Percentiles rank a stretch among this genome's conserved stretches.
These are phyloP conservation scores for Globisporangium yorkense DNA, from an alignment of 352 stramenopile genomes.

Conservation along the genomic window DNA sequence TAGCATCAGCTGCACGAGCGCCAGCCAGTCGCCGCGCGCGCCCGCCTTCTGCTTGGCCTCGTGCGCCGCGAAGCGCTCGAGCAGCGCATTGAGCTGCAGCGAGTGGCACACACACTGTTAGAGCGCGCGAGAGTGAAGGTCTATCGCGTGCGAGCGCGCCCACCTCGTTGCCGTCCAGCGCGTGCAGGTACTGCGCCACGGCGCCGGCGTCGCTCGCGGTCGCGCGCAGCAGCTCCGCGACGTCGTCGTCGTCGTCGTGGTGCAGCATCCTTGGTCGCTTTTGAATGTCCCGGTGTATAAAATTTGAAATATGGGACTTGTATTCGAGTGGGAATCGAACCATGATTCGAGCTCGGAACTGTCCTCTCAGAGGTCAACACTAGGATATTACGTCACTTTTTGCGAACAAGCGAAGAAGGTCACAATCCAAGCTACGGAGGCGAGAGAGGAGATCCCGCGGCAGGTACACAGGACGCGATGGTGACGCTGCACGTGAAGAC, in stretches of 20 bases:
- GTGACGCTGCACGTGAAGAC: constrained; percentile 82
- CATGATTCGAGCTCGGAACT: too few relatives aligned
- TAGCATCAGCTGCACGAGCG: constrained; percentile 54
- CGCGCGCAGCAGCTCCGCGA: constrained; percentile 49
- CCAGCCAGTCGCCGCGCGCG: constrained; percentile 50
- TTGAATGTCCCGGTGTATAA: too few relatives aligned
- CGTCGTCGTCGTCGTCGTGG: constrained; percentile 15
- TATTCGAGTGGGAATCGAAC: too few relatives aligned
- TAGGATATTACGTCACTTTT: too few relatives aligned
- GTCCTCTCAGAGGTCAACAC: too few relatives aligned
- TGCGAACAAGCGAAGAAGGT: too few relatives aligned
- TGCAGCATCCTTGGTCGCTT: constrained; percentile 3
- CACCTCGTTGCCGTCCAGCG: constrained; percentile 59
- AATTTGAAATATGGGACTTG: too few relatives aligned
- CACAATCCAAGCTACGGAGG: too few relatives aligned
- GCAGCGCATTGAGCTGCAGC: constrained; percentile 44
- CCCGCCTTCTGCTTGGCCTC: constrained; percentile 40
- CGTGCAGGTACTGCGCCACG: constrained; percentile 52
- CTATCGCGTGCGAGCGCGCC: not conserved
- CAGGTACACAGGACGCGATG: constrained; percentile 20
- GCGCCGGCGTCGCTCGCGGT: constrained; percentile 54
- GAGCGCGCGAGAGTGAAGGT: not conserved
- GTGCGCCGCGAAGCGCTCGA: constrained; percentile 45
- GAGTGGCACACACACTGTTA: not conserved
- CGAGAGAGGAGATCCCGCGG: not conserved